Evolutionary conservation across 225 moss, liverwort and hornwort genomes (phyloP).

Genomic region (Sphagnum contortum): DNA sequence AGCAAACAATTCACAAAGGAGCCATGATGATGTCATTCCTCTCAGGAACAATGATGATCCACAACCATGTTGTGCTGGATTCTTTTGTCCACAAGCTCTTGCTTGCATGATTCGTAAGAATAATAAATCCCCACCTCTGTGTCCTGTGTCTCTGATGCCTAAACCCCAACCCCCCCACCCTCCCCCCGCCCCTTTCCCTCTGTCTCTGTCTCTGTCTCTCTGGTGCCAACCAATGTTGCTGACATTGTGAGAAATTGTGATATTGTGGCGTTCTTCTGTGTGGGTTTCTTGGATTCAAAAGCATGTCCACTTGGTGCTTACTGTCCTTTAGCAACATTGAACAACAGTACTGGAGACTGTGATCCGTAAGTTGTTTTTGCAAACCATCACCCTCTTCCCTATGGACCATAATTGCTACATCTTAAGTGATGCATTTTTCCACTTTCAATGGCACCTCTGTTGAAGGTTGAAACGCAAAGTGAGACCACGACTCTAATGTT

Average conservation of each 20-base stretch:
- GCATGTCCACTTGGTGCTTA: slow-evolving; percentile 89
- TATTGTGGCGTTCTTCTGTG: too few relatives aligned
- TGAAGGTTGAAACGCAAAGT: too few relatives aligned
- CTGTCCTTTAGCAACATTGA: slow-evolving; percentile 48
- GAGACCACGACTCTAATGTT: too few relatives aligned
- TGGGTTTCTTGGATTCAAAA: slow-evolving; percentile 4
- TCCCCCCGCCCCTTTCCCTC: too few relatives aligned
- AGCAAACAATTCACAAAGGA: slow-evolving; percentile 10
- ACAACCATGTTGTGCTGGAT: slow-evolving; percentile 69
- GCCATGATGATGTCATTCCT: slow-evolving; percentile 25
- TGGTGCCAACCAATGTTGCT: too few relatives aligned
- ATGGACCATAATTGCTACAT: neutral
- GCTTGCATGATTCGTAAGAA: slow-evolving; percentile 96
- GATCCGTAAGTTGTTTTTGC: slow-evolving; percentile 49
- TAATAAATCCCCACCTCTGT: neutral
- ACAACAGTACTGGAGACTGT: slow-evolving; percentile 37
- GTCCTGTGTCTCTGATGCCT: too few relatives aligned
- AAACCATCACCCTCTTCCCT: neutral
- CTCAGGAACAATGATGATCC: slow-evolving; percentile 23
- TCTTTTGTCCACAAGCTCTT: slow-evolving; percentile 88
- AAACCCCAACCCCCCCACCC: too few relatives aligned
- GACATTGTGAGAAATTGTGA: too few relatives aligned
- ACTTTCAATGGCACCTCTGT: too few relatives aligned
- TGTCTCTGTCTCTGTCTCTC: too few relatives aligned
- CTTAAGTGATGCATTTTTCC: too few relatives aligned